Evolutionary conservation across 108 stramenopile genomes (phyloP), one percentile per base, ranked within the genome.

Genomic region (Skeletonema grethae): DNA sequence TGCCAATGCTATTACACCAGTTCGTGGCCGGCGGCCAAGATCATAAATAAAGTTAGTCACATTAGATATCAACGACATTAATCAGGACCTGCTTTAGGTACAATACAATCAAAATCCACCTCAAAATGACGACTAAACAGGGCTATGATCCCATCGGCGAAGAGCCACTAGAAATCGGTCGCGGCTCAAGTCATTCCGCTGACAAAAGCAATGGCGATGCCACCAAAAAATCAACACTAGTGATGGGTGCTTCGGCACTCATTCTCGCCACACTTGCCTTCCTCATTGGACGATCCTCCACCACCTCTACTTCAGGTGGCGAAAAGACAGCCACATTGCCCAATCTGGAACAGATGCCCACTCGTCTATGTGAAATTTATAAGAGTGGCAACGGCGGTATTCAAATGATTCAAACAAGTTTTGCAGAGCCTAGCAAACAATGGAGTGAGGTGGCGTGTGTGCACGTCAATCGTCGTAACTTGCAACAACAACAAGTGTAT

Each of bases 391-490:
- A 34, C 7, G 62, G 55, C 15, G 34, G 43, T 22, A 75, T 78
- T 2, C 65, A 73, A 22, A 71, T 89, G 56, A 68, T 89, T 35
- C 84, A 92, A 65, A 89, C 88, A 3, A 68, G 76, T 48, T 65
- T 88, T 53, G 82, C 75, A 3, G 72, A 84, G 48, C 91, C 91
- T 9, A 76, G 70, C 20, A 82, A 82, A 35, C 88, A 86, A 67
- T 92, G 91, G 91, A 67, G 84, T 8, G 78, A 81, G 31, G 60
- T 86, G n/a, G 76, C 83, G 16, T 91, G 90, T 57, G 69, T 87
- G 20, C 64, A 62, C 56, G 57, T 38, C 18, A 75, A 77, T 39
- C 43, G 48, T 30, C 43, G 48, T 30, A 15, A 30, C 31, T n/a
- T 12, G 8, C 30, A 22, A 24, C 20, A 24, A 7, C 20, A 53